Percentiles rank a stretch among this genome's conserved stretches.
Conservation (phyloP, 768 basidiomycete genomes). For the Thelephora ganbajun region DNA sequence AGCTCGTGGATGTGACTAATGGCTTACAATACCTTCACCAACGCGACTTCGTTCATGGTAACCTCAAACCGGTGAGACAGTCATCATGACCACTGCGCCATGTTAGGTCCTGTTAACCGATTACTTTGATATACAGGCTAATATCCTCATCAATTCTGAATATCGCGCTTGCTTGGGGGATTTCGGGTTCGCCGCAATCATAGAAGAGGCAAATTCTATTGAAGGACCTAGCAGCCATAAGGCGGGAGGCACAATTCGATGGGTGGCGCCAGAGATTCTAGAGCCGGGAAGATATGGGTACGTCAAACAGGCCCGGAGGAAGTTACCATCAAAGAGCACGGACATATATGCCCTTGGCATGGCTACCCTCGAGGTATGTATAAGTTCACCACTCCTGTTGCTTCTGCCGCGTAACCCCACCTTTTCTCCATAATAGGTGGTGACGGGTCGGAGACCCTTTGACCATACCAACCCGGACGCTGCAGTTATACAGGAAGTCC, state of each 20-base stretch:
- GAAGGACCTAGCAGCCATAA: background rate
- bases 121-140: constrained; percentile 2
- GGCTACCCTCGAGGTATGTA: background rate
- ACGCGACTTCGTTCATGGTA: constrained; percentile 4
- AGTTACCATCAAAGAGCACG: background rate
- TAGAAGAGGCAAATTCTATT: background rate
- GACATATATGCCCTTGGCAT: constrained; percentile 1
- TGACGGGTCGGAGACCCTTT: too few relatives aligned
- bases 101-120: background rate
- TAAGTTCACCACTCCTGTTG: background rate
- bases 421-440: background rate
- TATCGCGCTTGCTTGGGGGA: constrained; percentile 4
- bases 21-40: constrained; percentile 5
- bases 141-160: constrained; percentile 6
- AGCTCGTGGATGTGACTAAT: constrained; percentile 2
- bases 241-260: constrained; percentile 4
- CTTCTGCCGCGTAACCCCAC: background rate
- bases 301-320: background rate
- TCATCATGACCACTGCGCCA: background rate
- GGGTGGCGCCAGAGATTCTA: too few relatives aligned
- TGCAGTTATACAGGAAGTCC: too few relatives aligned
- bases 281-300: background rate
- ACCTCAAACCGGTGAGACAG: constrained; percentile 4
- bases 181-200: constrained; percentile 5
- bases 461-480: too few relatives aligned